Percentiles rank a stretch among this genome's conserved stretches.
Conservation (phyloP, 371 early-diverging fungal species). For the Nematocida sp. region DNA sequence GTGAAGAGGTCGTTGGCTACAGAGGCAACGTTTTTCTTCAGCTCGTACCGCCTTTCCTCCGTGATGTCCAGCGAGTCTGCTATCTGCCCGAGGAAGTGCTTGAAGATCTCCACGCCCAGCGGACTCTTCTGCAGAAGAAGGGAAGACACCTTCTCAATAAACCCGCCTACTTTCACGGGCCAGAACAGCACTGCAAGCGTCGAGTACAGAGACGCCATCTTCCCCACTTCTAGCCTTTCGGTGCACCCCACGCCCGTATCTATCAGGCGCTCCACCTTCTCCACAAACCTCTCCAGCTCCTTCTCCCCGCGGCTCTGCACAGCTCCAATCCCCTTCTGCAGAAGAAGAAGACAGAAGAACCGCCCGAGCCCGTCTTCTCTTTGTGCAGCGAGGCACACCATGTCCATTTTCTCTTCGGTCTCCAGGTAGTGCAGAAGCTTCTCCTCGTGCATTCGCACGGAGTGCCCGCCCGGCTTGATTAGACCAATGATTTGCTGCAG, state of each 20-base stretch:
- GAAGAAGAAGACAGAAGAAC: conserved; percentile 35
- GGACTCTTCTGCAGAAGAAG: conserved; percentile 24
- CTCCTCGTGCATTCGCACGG: background rate
- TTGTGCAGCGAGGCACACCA: conserved; percentile 9
- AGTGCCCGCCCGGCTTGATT: background rate
- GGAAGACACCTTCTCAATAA: conserved; percentile 51
- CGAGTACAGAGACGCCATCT: conserved; percentile 49
- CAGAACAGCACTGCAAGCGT: conserved; percentile 60
- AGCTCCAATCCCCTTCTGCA: conserved; percentile 29
- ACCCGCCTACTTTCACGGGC: conserved; percentile 57
- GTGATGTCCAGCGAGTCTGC: conserved; percentile 59
- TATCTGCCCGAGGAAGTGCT: conserved; percentile 56
- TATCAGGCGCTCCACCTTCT: conserved; percentile 8
- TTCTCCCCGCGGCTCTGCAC: background rate
- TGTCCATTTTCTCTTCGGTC: background rate
- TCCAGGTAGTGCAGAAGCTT: conserved; percentile 18
- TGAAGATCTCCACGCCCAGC: conserved; percentile 53
- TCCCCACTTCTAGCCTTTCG: background rate
- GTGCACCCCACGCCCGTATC: background rate
- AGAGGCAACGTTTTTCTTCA: conserved; percentile 54
- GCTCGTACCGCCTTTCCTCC: conserved; percentile 62
- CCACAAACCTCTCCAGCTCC: conserved; percentile 19
- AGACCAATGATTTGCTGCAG: background rate
- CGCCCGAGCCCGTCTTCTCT: conserved; percentile 34
- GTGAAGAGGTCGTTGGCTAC: conserved; percentile 45